Evolutionary conservation across 176 grass and related monocot species (phyloP), one percentile per base, ranked within the genome.

Genomic region (Tuctoria greenei): DNA sequence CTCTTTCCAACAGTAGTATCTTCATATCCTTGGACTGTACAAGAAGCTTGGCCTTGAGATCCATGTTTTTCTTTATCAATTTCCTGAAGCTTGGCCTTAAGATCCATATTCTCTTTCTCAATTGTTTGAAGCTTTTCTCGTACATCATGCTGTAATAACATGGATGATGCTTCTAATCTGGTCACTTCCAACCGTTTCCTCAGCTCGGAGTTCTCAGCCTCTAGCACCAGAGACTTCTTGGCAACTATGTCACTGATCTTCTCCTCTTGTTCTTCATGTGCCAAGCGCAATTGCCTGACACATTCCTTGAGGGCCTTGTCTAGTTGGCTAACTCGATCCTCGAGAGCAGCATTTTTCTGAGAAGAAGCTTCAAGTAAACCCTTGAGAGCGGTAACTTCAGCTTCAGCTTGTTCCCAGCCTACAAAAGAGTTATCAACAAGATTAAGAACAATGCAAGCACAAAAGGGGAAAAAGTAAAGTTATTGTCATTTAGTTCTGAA

Each of bases 371-470:
- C 96, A 76, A 99, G 83, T 71, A 92, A 74, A 61, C 72, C 77
- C 66, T 95, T 99, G 35, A 99, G 77, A 46, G 77, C 66, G 74
- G 40, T 69, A 76, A 84, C 89, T 87, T 99, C 96, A 44, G 54
- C 67, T 82, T 95, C 96, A 57, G 96, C 92, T 73, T 94, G 86
- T 78, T 99, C 96, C 96, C 96, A 99, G 64, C 96, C 92, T 99
- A 84, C 37, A 79, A 75, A 56, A 46, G 52, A 60, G n/a, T 67
- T 56, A 69, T 64, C 47, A 25, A 79, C 13, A 6, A 79, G 26
- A 64, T 69, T 63, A 69, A 68, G 64, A 83, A 67, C 39, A 75
- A 8, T 9, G 70, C 21, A n/a, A 56, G 46, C 69, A 83, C 38
- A 27, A 4, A 75, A 64, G 27, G 69, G 69, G 79, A 73, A 50